Base-by-base conservation (phyloP, 805 yeast genomes). In the Lachancea sp. region DNA sequence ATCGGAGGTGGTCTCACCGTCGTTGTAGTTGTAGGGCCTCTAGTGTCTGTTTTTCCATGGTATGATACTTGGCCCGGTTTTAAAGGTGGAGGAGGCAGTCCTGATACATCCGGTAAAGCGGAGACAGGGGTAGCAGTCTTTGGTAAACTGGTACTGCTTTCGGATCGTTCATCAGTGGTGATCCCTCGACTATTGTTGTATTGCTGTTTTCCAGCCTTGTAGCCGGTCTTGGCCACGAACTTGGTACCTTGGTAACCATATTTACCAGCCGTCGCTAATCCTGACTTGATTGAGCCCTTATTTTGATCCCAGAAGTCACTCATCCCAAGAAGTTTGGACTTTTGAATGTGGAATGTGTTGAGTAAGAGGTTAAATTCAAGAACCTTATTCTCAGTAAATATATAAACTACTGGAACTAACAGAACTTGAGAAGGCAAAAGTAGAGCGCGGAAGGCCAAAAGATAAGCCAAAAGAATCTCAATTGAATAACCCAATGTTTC, bases 251-350 rank as follows among this genome's bases (percentile, higher is more conserved):
- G 58, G 49, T 58, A 66, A 13, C 70, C 59, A 27, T 55, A 54
- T 40, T 67, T 67, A 2, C 72, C 71, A 2, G 67, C 70, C 1
- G 66, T 51, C 2, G 59, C 52, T 2, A 66, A 47, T 1, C 71
- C 72, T 2, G 65, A 60, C 44, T 57, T 52, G 40, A 70, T 67
- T 2, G 70, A 45, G 16, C 58, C 74, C 43, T 70, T 70, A 53
- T 70, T 69, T 36, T 67, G 65, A 13, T 66, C 72, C 74, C 74
- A 70, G 50, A 69, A 69, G 25, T 49, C 54, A 50, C 60, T 51
- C 66, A 62, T 48, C 15, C n/a, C 33, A 15, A 3, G 42, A 20
- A 17, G 17, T 37, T 37, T 32, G 11, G 35, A 32, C 35, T 15
- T 32, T 6, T 36, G 3, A 12, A 15, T n/a, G 19, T 25, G 31